These are phyloP conservation scores for Pyrus communis DNA, from an alignment of 306 rosid species.

Conservation along the genomic window DNA sequence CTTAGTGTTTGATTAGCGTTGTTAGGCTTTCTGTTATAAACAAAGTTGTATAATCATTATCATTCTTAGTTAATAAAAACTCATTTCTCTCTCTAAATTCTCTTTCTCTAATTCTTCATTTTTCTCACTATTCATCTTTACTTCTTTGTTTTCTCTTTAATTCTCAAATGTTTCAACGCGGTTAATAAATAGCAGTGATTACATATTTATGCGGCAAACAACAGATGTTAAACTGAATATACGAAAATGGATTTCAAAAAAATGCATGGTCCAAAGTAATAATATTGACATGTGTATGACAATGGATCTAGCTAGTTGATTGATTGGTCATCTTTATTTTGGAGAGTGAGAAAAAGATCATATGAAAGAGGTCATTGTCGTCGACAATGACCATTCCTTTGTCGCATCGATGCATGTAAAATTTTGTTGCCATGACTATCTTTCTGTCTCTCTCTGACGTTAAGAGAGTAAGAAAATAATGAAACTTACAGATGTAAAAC, in stretches of 20 bases:
- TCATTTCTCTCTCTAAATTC: too few species aligned
- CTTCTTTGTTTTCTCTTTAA: too few species aligned
- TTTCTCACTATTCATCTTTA: too few species aligned
- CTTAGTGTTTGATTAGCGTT: too few species aligned
- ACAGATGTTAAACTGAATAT: not conserved
- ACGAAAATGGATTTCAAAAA: not conserved
- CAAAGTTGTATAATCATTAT: too few species aligned
- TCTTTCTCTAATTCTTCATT: too few species aligned
- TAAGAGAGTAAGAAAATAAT: not conserved
- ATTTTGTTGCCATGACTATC: constrained; percentile 13
- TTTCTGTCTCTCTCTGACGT: not conserved
- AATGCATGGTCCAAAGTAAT: not conserved
- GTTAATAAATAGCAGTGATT: not conserved
- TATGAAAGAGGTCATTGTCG: not conserved
- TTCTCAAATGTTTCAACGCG: too few species aligned
- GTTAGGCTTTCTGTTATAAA: too few species aligned
- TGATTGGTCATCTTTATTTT: not conserved
- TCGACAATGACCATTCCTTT: constrained; percentile 30
- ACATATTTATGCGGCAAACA: not conserved
- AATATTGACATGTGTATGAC: not conserved
- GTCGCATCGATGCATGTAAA: constrained; percentile 21
- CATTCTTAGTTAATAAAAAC: too few species aligned
- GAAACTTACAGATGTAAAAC: not conserved
- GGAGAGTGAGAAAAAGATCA: not conserved
- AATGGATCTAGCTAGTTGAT: not conserved